Evolutionary conservation across 2,329 filamentous ascomycete genomes (phyloP).

Genomic region (Paracoccidioides lutzii): DNA sequence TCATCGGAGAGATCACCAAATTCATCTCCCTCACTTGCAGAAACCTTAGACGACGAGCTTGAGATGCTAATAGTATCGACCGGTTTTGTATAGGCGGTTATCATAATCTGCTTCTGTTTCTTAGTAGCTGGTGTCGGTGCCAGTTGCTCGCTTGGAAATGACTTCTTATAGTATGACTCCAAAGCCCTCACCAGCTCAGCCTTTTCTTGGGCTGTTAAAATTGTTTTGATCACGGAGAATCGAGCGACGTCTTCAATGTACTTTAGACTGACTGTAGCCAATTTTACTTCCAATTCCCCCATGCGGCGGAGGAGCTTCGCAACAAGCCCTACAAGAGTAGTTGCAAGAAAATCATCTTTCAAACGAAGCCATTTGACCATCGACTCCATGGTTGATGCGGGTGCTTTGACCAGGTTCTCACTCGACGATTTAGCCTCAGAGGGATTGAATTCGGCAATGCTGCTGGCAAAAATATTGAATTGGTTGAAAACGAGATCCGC

Average conservation of each 20-base stretch:
- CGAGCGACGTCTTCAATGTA: constrained; percentile 44
- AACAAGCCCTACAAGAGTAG: constrained; percentile 67
- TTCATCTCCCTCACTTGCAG: constrained; percentile 31
- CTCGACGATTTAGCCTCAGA: constrained; percentile 29
- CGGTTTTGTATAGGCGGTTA: constrained; percentile 27
- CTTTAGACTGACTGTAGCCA: constrained; percentile 52
- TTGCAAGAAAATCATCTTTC: constrained; percentile 73
- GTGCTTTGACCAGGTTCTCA: constrained; percentile 49
- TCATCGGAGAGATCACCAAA: constrained; percentile 32
- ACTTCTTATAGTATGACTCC: constrained; percentile 39
- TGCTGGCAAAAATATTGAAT: constrained; percentile 68
- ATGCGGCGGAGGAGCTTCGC: constrained; percentile 72
- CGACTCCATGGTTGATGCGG: constrained; percentile 49
- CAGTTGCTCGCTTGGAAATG: constrained; percentile 29
- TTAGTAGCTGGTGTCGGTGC: constrained; percentile 20
- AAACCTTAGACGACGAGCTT: constrained; percentile 17
- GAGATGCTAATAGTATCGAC: constrained; percentile 24
- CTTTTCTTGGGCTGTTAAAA: constrained; percentile 68
- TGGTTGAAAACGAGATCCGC: constrained; percentile 75
- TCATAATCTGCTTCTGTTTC: constrained; percentile 35
- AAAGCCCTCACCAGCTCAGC: constrained; percentile 59
- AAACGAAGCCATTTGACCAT: constrained; percentile 83
- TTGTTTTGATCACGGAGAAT: constrained; percentile 55
- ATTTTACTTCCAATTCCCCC: constrained; percentile 58
- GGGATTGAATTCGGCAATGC: constrained; percentile 40